phyloP scores from a whole-genome alignment of 148 eudicot species.

The Cornus suecica region DNA sequence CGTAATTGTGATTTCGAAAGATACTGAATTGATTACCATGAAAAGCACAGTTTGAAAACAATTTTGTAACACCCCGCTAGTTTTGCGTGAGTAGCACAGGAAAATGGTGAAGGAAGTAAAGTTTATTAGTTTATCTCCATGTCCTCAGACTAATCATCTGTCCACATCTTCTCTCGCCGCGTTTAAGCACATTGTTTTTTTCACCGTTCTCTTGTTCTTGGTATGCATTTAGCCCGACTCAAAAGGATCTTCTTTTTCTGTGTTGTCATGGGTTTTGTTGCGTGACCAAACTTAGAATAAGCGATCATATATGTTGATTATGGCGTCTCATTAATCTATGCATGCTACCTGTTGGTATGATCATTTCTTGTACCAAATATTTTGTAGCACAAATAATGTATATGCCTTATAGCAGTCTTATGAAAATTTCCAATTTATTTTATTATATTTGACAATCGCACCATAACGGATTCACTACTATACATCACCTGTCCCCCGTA shows the following conservation, averaged over 20 bases:
- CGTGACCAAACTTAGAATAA: no score
- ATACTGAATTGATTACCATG: background rate
- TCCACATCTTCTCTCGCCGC: background rate
- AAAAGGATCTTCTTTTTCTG: background rate
- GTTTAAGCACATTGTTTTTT: background rate
- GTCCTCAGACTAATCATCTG: background rate
- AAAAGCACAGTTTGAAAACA: background rate
- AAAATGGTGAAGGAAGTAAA: background rate
- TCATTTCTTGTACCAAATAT: no score
- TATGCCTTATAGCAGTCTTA: no score
- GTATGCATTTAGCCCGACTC: background rate
- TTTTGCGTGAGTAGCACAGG: background rate
- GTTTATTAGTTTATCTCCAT: background rate
- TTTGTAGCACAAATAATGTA: no score
- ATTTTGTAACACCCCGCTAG: background rate
- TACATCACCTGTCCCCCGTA: no score
- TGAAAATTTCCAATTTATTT: no score
- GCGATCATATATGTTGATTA: no score
- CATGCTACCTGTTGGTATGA: no score
- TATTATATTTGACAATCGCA: no score
- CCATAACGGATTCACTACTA: no score
- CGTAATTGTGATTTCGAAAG: background rate
- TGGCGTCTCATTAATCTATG: no score
- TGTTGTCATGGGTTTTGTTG: background rate
- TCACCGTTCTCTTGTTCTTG: background rate